Percentiles rank a stretch among this genome's conserved stretches.
These are phyloP conservation scores for Mucor circinelloides DNA, from an alignment of 371 early-diverging fungal genomes.

Conservation along the genomic window DNA sequence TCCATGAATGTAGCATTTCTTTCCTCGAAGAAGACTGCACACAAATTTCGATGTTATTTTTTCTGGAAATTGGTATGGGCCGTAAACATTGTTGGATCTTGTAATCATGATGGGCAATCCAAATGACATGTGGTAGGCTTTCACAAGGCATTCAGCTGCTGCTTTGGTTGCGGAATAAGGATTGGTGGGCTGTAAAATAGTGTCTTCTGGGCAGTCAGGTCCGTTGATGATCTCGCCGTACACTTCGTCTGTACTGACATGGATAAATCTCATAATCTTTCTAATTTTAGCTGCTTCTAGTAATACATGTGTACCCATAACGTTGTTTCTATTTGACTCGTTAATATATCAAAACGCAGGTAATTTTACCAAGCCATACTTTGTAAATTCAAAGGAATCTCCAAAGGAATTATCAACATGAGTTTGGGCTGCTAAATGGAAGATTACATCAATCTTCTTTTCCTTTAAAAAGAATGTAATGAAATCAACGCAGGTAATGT, in stretches of 20 bases:
- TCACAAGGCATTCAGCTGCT: slow-evolving; percentile 83
- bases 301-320: slow-evolving; percentile 86
- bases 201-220: slow-evolving; percentile 73
- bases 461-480: slow-evolving; percentile 70
- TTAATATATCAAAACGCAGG: background rate
- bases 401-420: slow-evolving; percentile 92
- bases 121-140: slow-evolving; percentile 83
- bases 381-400: slow-evolving; percentile 85
- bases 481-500: slow-evolving; percentile 72
- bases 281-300: slow-evolving; percentile 76
- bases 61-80: slow-evolving; percentile 88
- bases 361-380: slow-evolving; percentile 30
- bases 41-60: slow-evolving; percentile 90
- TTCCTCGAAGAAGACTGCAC: slow-evolving; percentile 64
- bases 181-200: slow-evolving; percentile 77
- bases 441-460: slow-evolving; percentile 75
- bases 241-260: slow-evolving; percentile 88
- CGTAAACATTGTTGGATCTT: slow-evolving; percentile 86
- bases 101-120: slow-evolving; percentile 83
- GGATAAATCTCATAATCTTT: slow-evolving; percentile 68
- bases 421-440: slow-evolving; percentile 86
- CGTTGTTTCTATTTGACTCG: slow-evolving; percentile 62
- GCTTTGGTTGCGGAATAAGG: slow-evolving; percentile 93
- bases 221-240: slow-evolving; percentile 79
- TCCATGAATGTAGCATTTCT: slow-evolving; percentile 80